Conservation (phyloP, 164 flowering plant genomes). For the Magnolia officinalis region DNA sequence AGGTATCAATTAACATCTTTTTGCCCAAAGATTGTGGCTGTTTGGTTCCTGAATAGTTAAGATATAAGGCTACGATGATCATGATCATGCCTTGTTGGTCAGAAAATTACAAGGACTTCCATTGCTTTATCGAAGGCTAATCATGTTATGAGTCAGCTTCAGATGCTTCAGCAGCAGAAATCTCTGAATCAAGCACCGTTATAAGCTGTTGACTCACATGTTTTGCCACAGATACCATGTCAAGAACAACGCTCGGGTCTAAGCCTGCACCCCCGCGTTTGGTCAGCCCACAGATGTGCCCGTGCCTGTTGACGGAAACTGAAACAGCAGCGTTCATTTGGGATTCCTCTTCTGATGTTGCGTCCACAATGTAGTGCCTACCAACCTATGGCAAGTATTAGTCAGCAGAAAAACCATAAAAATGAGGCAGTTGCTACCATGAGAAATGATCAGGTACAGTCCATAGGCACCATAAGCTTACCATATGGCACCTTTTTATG, state of each 20-base stretch:
- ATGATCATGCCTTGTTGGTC: too few species aligned
- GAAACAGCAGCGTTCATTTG: conserved; percentile 95
- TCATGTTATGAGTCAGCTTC: conserved; percentile 37
- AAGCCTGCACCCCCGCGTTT: conserved; percentile 86
- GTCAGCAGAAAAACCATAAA: not conserved
- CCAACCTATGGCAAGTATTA: conserved; percentile 52
- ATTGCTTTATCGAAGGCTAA: not conserved
- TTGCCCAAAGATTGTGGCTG: too few species aligned
- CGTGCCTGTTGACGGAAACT: conserved; percentile 65
- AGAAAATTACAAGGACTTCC: too few species aligned
- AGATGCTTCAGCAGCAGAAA: conserved; percentile 75
- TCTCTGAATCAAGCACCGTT: conserved; percentile 74
- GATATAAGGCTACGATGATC: too few species aligned
- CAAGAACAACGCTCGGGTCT: conserved; percentile 85
- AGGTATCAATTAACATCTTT: too few species aligned
- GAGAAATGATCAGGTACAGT: not conserved
- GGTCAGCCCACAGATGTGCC: conserved; percentile 73
- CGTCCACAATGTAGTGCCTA: conserved; percentile 84
- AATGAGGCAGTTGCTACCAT: not conserved
- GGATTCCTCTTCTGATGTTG: conserved; percentile 86
- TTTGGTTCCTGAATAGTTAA: too few species aligned
- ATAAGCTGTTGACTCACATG: conserved; percentile 72
- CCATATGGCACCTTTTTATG: not conserved
- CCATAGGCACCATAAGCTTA: not conserved
- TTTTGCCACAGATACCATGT: conserved; percentile 86